Evolutionary conservation across 805 yeast species (phyloP), one percentile per base, ranked within the genome.

Genomic region (Saccharomycopsis capsularis): DNA sequence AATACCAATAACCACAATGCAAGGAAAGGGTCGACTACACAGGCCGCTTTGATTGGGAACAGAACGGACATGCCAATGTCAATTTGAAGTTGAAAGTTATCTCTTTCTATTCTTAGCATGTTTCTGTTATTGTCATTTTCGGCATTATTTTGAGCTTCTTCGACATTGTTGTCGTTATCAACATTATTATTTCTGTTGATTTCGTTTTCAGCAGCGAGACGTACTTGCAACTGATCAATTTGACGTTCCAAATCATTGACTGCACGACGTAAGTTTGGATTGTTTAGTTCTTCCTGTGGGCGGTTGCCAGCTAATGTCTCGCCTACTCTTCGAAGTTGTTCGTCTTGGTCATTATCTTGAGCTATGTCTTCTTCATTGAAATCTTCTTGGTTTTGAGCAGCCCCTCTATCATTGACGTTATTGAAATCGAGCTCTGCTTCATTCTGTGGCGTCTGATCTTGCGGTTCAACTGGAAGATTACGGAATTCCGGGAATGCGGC

Each of bases 111-210:
- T 11, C 18, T 25, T 3, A 40, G 34, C 40, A 27, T 36, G 42
- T 38, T 32, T 36, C 24, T 40, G 18, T 48, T 59, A 9, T 57
- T 53, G 13, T 57, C 57, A 11, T 56, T 62, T 2, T 46, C 55
- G n/a, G 47, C 55, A 2, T 45, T 51, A 19, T 57, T 61, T 22
- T 58, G 55, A 29, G 18, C 54, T 46, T 54, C 58, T 18, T 29
- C 32, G 59, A 60, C n/a, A 42, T 6, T 21, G 40, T 24, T n/a
- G 36, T 43, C 30, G 25, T 46, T 44, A n/a, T n/a, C n/a, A 27
- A 18, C 44, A 29, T 37, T 44, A 29, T 27, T 16, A 9, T 29
- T 34, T 5, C 6, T 27, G n/a, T 44, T 30, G 19, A 6, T 25
- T 16, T 25, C 44, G 18, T 46, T 47, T 36, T 50, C 56, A 19